Conservation (phyloP, 306 rosid genomes). For the Senna tora region DNA sequence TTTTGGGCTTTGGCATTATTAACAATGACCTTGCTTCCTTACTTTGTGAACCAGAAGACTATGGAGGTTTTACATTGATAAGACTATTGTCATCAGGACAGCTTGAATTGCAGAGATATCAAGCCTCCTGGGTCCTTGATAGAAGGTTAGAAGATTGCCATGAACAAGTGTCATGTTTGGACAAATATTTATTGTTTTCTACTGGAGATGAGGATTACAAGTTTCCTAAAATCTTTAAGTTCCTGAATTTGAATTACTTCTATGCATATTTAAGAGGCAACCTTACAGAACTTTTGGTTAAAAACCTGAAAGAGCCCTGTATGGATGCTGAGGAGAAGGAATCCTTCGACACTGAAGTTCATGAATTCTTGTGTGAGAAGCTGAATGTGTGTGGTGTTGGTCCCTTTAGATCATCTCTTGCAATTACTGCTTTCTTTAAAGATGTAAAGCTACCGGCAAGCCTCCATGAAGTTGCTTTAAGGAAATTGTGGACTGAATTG, state of each 20-base stretch:
- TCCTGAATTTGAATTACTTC: conserved; percentile 55
- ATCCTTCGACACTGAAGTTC: conserved; percentile 42
- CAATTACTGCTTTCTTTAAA: conserved; percentile 50
- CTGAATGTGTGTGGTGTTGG: conserved; percentile 59
- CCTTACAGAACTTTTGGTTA: conserved; percentile 44
- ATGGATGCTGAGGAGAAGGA: conserved; percentile 28
- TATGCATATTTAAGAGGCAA: conserved; percentile 53
- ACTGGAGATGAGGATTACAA: conserved; percentile 50
- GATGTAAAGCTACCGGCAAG: conserved; percentile 60
- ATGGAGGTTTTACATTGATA: conserved; percentile 69
- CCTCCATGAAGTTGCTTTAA: conserved; percentile 57
- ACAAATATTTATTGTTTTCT: conserved; percentile 43
- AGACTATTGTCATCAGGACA: conserved; percentile 69
- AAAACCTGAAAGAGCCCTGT: conserved; percentile 34
- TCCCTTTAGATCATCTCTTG: conserved; percentile 53
- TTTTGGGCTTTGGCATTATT: conserved; percentile 67
- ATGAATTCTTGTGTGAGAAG: conserved; percentile 64
- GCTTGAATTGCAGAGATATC: conserved; percentile 71
- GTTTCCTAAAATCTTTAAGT: conserved; percentile 44
- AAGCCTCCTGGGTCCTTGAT: conserved; percentile 50
- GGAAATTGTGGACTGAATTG: conserved; percentile 65
- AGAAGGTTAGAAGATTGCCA: conserved; percentile 43
- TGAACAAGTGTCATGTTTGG: conserved; percentile 37
- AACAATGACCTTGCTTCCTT: conserved; percentile 48
- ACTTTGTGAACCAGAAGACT: conserved; percentile 53